Evolutionary conservation across 352 stramenopile genomes (phyloP).

Genomic region (Phytophthora sp.): DNA sequence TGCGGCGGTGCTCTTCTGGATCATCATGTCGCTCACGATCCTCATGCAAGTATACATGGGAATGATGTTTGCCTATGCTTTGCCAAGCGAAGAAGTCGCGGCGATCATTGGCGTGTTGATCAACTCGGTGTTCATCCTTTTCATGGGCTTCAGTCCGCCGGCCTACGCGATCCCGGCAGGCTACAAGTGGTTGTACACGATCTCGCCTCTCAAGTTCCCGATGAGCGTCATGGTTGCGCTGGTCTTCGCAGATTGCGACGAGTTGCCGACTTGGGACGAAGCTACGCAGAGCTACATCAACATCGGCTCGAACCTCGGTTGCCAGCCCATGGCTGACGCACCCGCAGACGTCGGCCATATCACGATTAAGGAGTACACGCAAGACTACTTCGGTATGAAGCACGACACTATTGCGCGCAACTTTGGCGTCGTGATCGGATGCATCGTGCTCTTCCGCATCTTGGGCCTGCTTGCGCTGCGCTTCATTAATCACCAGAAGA

Average conservation of each 20-base stretch:
- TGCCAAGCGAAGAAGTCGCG: conserved; percentile 54
- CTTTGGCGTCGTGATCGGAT: conserved; percentile 32
- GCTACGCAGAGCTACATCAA: conserved; percentile 11
- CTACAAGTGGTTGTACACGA: conserved; percentile 30
- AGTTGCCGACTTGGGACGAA: conserved; percentile 28
- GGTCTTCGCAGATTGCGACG: conserved; percentile 35
- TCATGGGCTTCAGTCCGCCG: conserved; percentile 59
- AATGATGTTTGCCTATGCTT: conserved; percentile 69
- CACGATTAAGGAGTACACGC: conserved; percentile 33
- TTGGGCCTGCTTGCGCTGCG: conserved; percentile 30
- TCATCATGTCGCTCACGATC: conserved; percentile 27
- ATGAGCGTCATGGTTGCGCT: conserved; percentile 16
- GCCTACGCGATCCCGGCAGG: conserved; percentile 34
- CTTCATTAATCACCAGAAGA: conserved; percentile 43
- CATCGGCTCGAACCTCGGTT: conserved; percentile 23
- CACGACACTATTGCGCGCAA: conserved; percentile 26
- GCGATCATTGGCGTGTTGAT: conserved; percentile 47
- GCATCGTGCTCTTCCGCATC: conserved; percentile 38
- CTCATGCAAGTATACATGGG: conserved; percentile 69
- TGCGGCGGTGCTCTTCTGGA: conserved; percentile 25
- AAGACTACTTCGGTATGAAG: conserved; percentile 26
- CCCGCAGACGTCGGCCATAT: conserved; percentile 16
- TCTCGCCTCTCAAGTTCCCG: conserved; percentile 23
- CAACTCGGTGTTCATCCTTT: conserved; percentile 58
- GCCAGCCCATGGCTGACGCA: conserved; percentile 19